Evolutionary conservation across 169 alveolate species (phyloP), one percentile per base, ranked within the genome.

Genomic region (Plasmodium fragile): DNA sequence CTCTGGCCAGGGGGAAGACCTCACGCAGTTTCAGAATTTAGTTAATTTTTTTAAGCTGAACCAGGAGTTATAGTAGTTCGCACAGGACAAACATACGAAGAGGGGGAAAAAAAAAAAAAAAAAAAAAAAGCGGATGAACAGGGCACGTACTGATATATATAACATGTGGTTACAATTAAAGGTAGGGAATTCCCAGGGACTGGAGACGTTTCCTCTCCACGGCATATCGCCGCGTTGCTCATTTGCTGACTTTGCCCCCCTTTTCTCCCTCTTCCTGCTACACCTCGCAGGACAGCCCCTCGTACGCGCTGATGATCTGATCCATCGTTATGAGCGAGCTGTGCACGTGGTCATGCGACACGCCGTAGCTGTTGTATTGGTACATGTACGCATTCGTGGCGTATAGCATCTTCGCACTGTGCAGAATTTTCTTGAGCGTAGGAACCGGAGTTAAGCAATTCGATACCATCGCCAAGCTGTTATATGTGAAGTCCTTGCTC

Each of bases 331-430:
- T 89, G 7, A 89, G 73, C 2, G 94, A 55, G 81, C 34, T 89
- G 5, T 78, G 90, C 18, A 89, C 72, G 13, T 89, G 89, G 69
- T 89, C 94, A 22, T 89, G 82, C 3, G 94, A 83, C 7, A 95
- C 83, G 2, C 96, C 95, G 7, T 81, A 77, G 16, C 72, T 92
- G 18, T 65, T 92, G 18, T 92, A 95, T 32, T 92, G 92, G 81
- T 95, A 95, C 28, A 95, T 95, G 59, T 95, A 85, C 25, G 96
- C 93, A 43, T 95, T 95, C 11, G 96, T 65, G 0, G 94, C 90
- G 90, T 92, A 95, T 18, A 80, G 71, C 95, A 95, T 85, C 91
- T 95, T 92, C 0, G 96, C 95, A 25, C 83, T 87, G 22, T 92
- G 82, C 41, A 59, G 1, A 53, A 79, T 52, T 69, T 82, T 81